These are phyloP conservation scores for Euclidium syriacum DNA, from an alignment of 345 rosid genomes.

Conservation along the genomic window DNA sequence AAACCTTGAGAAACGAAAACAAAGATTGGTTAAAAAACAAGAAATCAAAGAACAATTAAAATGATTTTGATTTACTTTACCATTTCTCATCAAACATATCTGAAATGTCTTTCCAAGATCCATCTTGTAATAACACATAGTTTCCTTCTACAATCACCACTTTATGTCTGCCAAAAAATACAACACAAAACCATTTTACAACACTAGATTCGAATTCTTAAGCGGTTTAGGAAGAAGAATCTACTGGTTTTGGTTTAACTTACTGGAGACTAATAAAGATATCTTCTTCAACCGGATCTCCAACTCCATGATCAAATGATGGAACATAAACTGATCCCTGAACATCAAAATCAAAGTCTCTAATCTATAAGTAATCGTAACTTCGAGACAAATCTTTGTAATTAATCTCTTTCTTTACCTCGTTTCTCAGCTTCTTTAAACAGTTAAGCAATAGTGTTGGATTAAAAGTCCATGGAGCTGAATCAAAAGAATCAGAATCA, in stretches of 20 bases:
- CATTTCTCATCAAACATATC: slow-evolving; percentile 84
- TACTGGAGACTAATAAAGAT: slow-evolving; percentile 77
- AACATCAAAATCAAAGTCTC: slow-evolving; percentile 18
- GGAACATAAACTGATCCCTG: slow-evolving; percentile 89
- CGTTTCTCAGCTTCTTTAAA: slow-evolving; percentile 58
- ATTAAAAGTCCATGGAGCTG: slow-evolving; percentile 96
- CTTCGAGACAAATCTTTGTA: neutral
- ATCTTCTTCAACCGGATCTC: slow-evolving; percentile 91
- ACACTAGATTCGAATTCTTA: neutral
- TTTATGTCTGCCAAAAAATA: slow-evolving; percentile 67
- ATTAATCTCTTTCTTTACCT: slow-evolving; percentile 42
- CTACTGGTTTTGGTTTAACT: slow-evolving; percentile 43
- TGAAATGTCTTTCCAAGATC: slow-evolving; percentile 72
- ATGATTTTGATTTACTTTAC: slow-evolving; percentile 33
- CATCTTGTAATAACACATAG: slow-evolving; percentile 62
- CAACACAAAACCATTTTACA: neutral
- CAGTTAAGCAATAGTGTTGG: slow-evolving; percentile 61
- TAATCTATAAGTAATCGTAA: neutral
- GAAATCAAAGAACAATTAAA: neutral
- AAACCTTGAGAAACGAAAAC: slow-evolving; percentile 45
- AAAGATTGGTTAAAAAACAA: neutral
- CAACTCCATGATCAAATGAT: slow-evolving; percentile 89
- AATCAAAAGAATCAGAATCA: slow-evolving; percentile 23
- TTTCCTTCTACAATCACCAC: slow-evolving; percentile 88
- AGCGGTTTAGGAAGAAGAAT: neutral